Conservation (phyloP, 129 eudicot species). For the Erigeron canadensis region DNA sequence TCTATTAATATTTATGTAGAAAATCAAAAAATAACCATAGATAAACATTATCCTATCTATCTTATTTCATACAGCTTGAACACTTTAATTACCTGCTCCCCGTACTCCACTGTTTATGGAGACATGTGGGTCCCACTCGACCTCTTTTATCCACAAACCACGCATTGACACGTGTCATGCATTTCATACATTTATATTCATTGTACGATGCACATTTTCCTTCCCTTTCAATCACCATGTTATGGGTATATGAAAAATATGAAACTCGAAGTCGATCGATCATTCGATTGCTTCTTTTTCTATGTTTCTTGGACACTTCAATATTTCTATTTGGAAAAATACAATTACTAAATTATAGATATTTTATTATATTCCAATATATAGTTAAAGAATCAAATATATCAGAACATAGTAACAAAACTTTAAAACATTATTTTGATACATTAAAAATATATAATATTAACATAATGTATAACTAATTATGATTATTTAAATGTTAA, state of each 20-base stretch:
- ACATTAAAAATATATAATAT: no score
- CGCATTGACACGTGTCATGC: slow-evolving; percentile 20
- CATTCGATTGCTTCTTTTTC: slow-evolving; percentile 20
- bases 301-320: background rate
- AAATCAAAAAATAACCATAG: background rate
- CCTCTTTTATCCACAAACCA: slow-evolving; percentile 15
- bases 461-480: no score
- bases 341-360: background rate
- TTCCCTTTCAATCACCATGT: slow-evolving; percentile 18
- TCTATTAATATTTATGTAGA: background rate
- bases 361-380: no score
- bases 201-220: background rate
- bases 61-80: slow-evolving; percentile 15
- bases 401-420: no score
- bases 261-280: slow-evolving; percentile 21
- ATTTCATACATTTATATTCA: background rate
- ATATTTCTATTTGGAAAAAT: background rate
- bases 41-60: slow-evolving; percentile 2
- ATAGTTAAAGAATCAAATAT: no score
- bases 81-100: slow-evolving; percentile 31
- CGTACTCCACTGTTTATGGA: slow-evolving; percentile 20
- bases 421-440: no score
- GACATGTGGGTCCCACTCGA: slow-evolving; percentile 13
- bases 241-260: background rate
- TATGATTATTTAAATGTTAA: no score